These are phyloP conservation scores for Colletotrichum agaves DNA, from an alignment of 2,329 filamentous ascomycete genomes.

Conservation along the genomic window DNA sequence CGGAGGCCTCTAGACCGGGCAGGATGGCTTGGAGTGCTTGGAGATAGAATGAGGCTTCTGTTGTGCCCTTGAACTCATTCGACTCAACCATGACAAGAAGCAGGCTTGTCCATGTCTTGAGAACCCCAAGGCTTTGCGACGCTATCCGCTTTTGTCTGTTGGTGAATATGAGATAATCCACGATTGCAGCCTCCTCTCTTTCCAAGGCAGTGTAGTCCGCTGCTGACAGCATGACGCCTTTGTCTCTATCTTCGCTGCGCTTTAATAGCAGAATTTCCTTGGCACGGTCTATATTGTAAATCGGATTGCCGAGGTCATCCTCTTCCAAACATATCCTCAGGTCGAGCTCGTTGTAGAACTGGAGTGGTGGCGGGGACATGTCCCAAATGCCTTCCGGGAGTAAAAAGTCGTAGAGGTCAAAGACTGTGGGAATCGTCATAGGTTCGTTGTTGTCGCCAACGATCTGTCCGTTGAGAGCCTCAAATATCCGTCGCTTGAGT, in stretches of 20 bases:
- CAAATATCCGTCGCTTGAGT: conserved; percentile 74
- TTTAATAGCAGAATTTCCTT: conserved; percentile 79
- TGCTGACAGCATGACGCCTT: conserved; percentile 59
- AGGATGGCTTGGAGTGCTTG: conserved; percentile 89
- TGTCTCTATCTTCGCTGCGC: conserved; percentile 68
- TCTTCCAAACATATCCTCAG: conserved; percentile 72
- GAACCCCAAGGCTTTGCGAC: conserved; percentile 70
- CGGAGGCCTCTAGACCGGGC: conserved; percentile 84
- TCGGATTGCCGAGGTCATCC: conserved; percentile 63
- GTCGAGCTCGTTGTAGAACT: conserved; percentile 74
- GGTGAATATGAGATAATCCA: conserved; percentile 69
- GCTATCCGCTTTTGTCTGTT: conserved; percentile 72
- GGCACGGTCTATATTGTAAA: conserved; percentile 78
- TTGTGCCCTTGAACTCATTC: conserved; percentile 79
- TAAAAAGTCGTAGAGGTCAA: conserved; percentile 94
- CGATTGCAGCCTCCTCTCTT: conserved; percentile 67
- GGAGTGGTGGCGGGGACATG: conserved; percentile 62
- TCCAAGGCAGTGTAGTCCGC: conserved; percentile 63
- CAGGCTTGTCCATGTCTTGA: conserved; percentile 87
- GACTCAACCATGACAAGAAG: conserved; percentile 84
- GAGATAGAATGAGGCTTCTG: conserved; percentile 81
- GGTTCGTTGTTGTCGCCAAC: conserved; percentile 73
- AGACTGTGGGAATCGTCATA: conserved; percentile 78
- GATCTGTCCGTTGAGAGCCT: conserved; percentile 82
- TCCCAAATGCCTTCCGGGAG: conserved; percentile 62